Base-by-base conservation (phyloP, 2,329 filamentous ascomycete species). In the Graphilbum sp. region DNA sequence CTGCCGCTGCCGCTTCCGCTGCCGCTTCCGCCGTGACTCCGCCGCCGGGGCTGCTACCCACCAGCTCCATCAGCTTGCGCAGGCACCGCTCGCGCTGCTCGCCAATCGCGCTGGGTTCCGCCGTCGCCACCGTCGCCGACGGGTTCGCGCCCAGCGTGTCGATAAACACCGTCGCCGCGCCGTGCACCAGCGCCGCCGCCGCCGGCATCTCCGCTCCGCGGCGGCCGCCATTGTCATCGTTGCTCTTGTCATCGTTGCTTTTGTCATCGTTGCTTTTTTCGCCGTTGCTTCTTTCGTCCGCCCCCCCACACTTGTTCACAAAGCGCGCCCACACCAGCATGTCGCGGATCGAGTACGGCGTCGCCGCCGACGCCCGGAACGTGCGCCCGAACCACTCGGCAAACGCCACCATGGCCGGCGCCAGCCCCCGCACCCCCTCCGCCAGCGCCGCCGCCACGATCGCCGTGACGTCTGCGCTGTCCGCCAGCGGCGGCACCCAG, bases 131-230 rank as follows among this genome's bases (percentile, higher is more conserved):
- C 45, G 95, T 66, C 0, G 85, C 87, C 7, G 90, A 87, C 13
- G 92, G 90, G 51, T 96, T 96, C 8, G 90, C 90, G 25, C 90
- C 90, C 15, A 98, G 70, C 2, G 86, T 90, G 53, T 98, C 92
- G 41, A 98, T 80, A 51, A 92, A 98, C 1, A 98, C 87, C 57
- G 95, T 87, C 2, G 87, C 80, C 24, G 90, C 90, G 43, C 92
- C 90, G 50, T 98, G 87, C 2, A 95, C 60, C 19, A 74, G 52
- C 13, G 61, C 60, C 3, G 35, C 33, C 9, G 61, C 49, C 10
- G 60, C 49, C 5, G 60, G 23, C 9, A 15, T n/a, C 5, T 27
- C 50, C 25, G 58, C 55, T 13, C 63, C 52, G 43, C 67, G 75
- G 20, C 68, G 68, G 54, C n/a, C n/a, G n/a, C n/a, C n/a, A n/a